Conservation (phyloP, 2,329 filamentous ascomycete genomes). For the Fusarium beomiforme region DNA sequence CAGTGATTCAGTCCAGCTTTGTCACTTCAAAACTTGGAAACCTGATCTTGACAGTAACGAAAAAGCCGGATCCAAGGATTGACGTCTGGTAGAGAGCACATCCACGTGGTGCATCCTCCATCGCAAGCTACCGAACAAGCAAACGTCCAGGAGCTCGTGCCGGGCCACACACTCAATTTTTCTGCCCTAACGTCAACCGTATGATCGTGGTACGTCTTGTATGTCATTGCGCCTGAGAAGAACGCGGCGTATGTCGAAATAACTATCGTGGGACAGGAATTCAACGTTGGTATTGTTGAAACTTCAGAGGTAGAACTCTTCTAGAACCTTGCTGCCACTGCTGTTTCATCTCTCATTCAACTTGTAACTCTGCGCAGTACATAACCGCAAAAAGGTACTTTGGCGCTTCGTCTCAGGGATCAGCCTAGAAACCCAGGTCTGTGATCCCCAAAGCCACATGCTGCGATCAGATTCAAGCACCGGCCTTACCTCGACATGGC, state of each 20-base stretch:
- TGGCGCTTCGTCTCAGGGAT: conserved; percentile 24
- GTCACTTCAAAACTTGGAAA: conserved; percentile 22
- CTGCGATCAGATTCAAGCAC: conserved; percentile 43
- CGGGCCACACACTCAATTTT: conserved; percentile 11
- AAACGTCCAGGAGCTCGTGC: conserved; percentile 21
- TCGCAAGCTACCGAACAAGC: conserved; percentile 25
- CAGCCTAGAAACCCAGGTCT: conserved; percentile 36
- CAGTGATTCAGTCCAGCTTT: conserved; percentile 9
- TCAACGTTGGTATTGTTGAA: conserved; percentile 7
- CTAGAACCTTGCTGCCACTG: conserved; percentile 26
- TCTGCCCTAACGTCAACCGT: conserved; percentile 32
- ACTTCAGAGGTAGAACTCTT: conserved; percentile 27
- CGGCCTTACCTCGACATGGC: conserved; percentile 31
- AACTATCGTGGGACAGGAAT: conserved; percentile 3
- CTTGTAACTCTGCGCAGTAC: conserved; percentile 12
- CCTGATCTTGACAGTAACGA: conserved; percentile 4
- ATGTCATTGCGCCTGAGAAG: conserved; percentile 24
- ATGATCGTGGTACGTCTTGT: conserved; percentile 41
- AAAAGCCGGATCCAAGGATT: conserved; percentile 20
- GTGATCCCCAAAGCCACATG: conserved; percentile 43
- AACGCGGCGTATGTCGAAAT: conserved; percentile 1
- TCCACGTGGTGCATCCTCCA: conserved; percentile 41
- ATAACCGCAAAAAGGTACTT: conserved; percentile 7
- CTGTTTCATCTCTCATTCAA: background rate
- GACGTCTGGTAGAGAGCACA: conserved; percentile 24